These are phyloP conservation scores for Neonectria coccinea DNA, from an alignment of 2,329 filamentous ascomycete species.

Conservation along the genomic window DNA sequence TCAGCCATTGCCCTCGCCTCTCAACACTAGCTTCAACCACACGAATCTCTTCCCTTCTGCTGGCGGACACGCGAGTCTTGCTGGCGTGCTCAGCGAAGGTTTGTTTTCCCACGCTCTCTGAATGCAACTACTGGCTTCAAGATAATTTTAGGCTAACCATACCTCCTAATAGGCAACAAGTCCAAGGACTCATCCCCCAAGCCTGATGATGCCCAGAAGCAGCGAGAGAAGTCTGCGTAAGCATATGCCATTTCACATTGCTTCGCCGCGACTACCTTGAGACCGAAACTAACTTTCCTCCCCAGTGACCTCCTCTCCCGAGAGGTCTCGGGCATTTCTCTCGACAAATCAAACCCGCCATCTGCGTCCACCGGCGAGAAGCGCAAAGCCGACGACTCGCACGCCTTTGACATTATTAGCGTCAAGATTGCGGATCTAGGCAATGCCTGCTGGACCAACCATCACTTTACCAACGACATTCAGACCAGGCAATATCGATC, in stretches of 20 bases:
- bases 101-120: constrained; percentile 47
- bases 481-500: constrained; percentile 98
- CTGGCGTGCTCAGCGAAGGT: constrained; percentile 87
- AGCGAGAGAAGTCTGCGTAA: constrained; percentile 94
- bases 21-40: constrained; percentile 91
- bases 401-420: constrained; percentile 81
- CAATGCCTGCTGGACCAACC: constrained; percentile 98
- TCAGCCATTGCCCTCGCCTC: constrained; percentile 92
- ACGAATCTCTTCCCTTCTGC: constrained; percentile 75
- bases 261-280: neutral
- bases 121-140: neutral
- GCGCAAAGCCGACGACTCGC: constrained; percentile 68
- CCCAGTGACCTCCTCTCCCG: constrained; percentile 86
- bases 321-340: constrained; percentile 93
- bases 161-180: constrained; percentile 47
- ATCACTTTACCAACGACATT: constrained; percentile 99
- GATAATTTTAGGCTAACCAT: constrained; percentile 27
- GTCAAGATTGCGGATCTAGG: constrained; percentile 99
- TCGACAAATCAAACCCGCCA: constrained; percentile 75
- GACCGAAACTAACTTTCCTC: constrained; percentile 22
- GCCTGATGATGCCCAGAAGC: constrained; percentile 77
- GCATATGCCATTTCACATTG: constrained; percentile 48
- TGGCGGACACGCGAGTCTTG: constrained; percentile 79
- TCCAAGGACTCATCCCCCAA: constrained; percentile 61
- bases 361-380: constrained; percentile 71